Conservation (phyloP, 768 basidiomycete genomes). For the Mycena pura region DNA sequence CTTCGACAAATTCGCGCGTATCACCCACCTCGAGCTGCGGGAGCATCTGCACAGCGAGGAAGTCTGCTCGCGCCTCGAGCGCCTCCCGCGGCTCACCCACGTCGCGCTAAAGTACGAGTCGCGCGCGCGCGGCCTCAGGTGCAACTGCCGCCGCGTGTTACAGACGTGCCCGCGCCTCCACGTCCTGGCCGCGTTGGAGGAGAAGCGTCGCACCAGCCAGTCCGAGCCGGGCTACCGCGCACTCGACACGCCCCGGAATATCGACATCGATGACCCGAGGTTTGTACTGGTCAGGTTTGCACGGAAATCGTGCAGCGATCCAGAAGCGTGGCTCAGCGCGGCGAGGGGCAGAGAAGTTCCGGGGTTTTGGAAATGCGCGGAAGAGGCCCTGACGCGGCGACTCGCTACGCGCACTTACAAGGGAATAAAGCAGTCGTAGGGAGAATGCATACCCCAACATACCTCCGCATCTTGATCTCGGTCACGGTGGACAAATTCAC, state of each 20-base stretch:
- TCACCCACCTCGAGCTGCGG: conserved; percentile 11
- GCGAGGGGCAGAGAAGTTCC: not conserved
- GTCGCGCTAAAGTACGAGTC: not conserved
- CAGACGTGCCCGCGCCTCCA: not conserved
- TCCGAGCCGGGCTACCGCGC: not conserved
- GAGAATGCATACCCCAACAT: too few relatives aligned
- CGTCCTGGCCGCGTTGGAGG: not conserved
- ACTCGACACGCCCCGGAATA: not conserved
- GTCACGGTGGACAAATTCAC: too few relatives aligned
- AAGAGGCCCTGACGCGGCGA: not conserved
- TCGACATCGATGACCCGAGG: not conserved
- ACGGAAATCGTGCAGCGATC: too few relatives aligned
- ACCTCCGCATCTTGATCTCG: too few relatives aligned
- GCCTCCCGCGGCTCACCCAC: conserved; percentile 8
- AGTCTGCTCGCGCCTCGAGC: not conserved
- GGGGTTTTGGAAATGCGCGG: conserved; percentile 3
- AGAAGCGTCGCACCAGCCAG: not conserved
- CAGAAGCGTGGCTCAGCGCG: not conserved
- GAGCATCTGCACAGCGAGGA: not conserved
- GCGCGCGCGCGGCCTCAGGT: not conserved
- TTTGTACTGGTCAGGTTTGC: not conserved
- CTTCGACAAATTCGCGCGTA: not conserved
- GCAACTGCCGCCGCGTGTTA: not conserved
- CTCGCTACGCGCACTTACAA: not conserved
- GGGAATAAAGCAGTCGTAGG: not conserved